Base-by-base conservation (phyloP, 352 stramenopile species). In the Phytophthora citrophthora region DNA sequence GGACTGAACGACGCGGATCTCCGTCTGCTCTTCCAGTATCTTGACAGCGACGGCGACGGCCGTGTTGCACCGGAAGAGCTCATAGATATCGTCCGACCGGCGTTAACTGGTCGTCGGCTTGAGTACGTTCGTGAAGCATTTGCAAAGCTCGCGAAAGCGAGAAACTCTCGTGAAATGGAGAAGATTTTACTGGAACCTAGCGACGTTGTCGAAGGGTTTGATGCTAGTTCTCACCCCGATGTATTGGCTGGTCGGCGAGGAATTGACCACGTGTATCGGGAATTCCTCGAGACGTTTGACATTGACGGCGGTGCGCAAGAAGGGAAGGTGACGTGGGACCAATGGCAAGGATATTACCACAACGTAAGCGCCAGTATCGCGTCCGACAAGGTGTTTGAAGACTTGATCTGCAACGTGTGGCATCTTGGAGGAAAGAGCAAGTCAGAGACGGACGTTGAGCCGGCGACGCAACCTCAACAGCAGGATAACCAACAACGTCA, bases 341-440 rank as follows among this genome's bases (percentile, higher is more conserved):
- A 91, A 60, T 94, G 82, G 83, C 61, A 67, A 13, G 72, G 92
- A 40, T 98, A 97, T 73, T 98, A 98, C 68, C 73, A 89, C 38
- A 96, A 96, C 70, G 72, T 98, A 4, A 94, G 83, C 45, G 89
- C 88, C 5, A 89, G 74, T 44, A 94, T 98, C 56, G 91, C 96
- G 31, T 80, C 92, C 49, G 89, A 97, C 61, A 87, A 97, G 52
- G 95, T 93, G 51, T 98, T 97, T 56, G 89, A 96, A 66, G 72
- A 94, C 23, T 96, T 98, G 83, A 91, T 97, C 64, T 86, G 89
- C 62, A 97, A 91, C 46, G 87, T 81, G 18, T 89, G 79, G 77
- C 77, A 89, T 31, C 83, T 93, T 36, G 75, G 38, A 2, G 15
- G 41, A 5, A 20, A 15, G 26, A 40, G 2, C 31, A 73, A 65